Evolutionary conservation across 2,329 filamentous ascomycete species (phyloP), one percentile per base, ranked within the genome.

Genomic region (Purpureocillium lavendulum): DNA sequence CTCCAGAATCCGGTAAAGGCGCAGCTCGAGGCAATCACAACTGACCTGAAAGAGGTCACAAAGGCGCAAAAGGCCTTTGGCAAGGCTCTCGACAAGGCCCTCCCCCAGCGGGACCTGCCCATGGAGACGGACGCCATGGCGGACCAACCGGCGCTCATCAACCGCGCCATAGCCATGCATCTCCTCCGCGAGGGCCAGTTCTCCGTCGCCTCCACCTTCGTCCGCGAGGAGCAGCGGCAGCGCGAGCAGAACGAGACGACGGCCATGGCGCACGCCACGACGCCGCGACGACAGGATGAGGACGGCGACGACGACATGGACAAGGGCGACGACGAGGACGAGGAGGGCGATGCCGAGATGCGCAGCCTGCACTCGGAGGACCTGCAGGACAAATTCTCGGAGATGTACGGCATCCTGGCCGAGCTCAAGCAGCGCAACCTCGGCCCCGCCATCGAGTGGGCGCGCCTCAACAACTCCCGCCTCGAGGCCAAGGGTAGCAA

Each of bases 151-250:
- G 70, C 74, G 13, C 71, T 96, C 11, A 87, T 97, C 56, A 94
- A 96, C 63, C 80, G 89, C 41, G 90, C 92, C 7, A 94, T 98
- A 51, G 86, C 86, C 9, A 96, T 97, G 88, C 92, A 98, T 57
- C 75, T 98, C 16, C 74, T 98, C 30, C 85, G 92, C 31, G 90
- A 97, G 64, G 92, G 92, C 36, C 85, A 95, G 56, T 98, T 98
- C 60, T 74, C 73, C 16, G 89, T 95, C 2, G 90, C 90, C 11
- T 80, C 82, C 13, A 87, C 82, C 2, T 96, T 98, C 51, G 77
- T 95, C 36, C 67, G 74, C 12, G 92, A 97, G 67, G 77, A 68
- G 13, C 62, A 67, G 42, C 59, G 67, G 33, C 57, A 63, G n/a
- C 54, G 43, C 15, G 44, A 45, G 31, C 39, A 42, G 29, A 38